These are phyloP conservation scores for Salix purpurea DNA, from an alignment of 345 rosid species.

Conservation along the genomic window DNA sequence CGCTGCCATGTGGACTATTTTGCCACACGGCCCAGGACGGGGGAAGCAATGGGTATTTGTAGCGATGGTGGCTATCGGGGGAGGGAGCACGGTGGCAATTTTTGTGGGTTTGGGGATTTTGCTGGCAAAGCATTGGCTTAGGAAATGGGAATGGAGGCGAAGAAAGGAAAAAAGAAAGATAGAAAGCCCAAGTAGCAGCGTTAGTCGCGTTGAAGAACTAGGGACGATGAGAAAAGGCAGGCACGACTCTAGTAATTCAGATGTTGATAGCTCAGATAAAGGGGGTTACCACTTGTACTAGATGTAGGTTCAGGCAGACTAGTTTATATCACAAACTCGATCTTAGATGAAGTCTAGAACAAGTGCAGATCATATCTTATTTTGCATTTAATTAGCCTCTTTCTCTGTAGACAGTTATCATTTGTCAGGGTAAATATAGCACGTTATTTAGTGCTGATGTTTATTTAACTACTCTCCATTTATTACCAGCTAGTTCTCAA, in stretches of 20 bases:
- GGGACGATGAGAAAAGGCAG: conserved; percentile 15
- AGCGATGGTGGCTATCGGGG: conserved; percentile 28
- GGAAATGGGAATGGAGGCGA: conserved; percentile 43
- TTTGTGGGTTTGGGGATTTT: conserved; percentile 38
- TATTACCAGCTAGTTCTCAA: too few species aligned
- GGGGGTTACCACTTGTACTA: conserved; percentile 38
- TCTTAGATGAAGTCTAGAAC: background rate
- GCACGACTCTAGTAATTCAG: conserved; percentile 35
- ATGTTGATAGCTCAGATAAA: conserved; percentile 39
- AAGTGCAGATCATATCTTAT: too few species aligned
- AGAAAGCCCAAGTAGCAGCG: conserved; percentile 27
- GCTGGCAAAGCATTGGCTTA: conserved; percentile 38
- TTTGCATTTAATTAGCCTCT: too few species aligned
- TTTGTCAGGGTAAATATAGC: too few species aligned
- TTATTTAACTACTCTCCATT: too few species aligned
- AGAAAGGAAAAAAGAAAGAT: conserved; percentile 12
- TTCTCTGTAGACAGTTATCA: too few species aligned
- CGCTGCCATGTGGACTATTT: conserved; percentile 49
- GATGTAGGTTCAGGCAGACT: background rate
- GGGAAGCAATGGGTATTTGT: conserved; percentile 41
- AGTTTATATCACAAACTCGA: background rate
- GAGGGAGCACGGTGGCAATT: conserved; percentile 35
- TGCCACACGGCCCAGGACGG: conserved; percentile 28
- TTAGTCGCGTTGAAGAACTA: conserved; percentile 41
- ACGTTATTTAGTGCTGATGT: too few species aligned